A percentile compares a stretch with the other conserved stretches of the same genome.
These are phyloP conservation scores for Geosmithia flava DNA, from an alignment of 2,329 filamentous ascomycete genomes.

Conservation along the genomic window DNA sequence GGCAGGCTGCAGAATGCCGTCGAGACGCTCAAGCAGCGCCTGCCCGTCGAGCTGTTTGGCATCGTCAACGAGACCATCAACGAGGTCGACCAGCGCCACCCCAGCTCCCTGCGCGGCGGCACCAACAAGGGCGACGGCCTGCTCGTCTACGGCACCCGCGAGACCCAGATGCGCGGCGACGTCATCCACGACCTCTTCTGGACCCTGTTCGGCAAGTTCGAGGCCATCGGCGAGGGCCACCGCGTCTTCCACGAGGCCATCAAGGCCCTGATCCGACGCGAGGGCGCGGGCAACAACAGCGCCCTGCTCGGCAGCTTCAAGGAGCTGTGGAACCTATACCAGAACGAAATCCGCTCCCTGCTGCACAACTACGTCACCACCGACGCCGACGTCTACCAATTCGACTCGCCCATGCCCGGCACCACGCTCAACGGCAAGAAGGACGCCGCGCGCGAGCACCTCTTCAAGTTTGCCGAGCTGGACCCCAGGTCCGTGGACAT, in stretches of 20 bases:
- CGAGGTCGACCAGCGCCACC: slow-evolving; percentile 86
- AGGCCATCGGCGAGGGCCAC: slow-evolving; percentile 92
- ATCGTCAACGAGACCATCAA: slow-evolving; percentile 92
- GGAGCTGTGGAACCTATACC: slow-evolving; percentile 94
- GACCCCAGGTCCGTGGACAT: slow-evolving; percentile 72
- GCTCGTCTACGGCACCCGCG: slow-evolving; percentile 52
- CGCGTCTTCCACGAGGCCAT: slow-evolving; percentile 89
- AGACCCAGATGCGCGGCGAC: slow-evolving; percentile 67
- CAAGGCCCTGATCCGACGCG: slow-evolving; percentile 71
- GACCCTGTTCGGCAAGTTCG: slow-evolving; percentile 92
- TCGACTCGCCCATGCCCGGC: slow-evolving; percentile 40
- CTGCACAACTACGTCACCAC: slow-evolving; percentile 94
- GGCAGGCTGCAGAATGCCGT: slow-evolving; percentile 76
- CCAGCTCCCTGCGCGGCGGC: slow-evolving; percentile 58
- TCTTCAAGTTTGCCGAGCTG: slow-evolving; percentile 80
- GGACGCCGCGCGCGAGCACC: slow-evolving; percentile 42
- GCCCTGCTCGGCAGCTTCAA: slow-evolving; percentile 79
- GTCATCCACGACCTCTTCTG: slow-evolving; percentile 86
- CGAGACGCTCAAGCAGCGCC: slow-evolving; percentile 79
- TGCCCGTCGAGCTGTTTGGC: slow-evolving; percentile 86
- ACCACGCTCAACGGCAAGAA: slow-evolving; percentile 30
- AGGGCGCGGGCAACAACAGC: slow-evolving; percentile 52
- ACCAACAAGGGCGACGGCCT: slow-evolving; percentile 40
- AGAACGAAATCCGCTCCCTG: slow-evolving; percentile 91
- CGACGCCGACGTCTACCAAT: slow-evolving; percentile 63